Percentiles rank a stretch among this genome's conserved stretches.
Evolutionary conservation across 2,329 filamentous ascomycete species (phyloP).

Genomic region (Scedosporium dehoogii): DNA sequence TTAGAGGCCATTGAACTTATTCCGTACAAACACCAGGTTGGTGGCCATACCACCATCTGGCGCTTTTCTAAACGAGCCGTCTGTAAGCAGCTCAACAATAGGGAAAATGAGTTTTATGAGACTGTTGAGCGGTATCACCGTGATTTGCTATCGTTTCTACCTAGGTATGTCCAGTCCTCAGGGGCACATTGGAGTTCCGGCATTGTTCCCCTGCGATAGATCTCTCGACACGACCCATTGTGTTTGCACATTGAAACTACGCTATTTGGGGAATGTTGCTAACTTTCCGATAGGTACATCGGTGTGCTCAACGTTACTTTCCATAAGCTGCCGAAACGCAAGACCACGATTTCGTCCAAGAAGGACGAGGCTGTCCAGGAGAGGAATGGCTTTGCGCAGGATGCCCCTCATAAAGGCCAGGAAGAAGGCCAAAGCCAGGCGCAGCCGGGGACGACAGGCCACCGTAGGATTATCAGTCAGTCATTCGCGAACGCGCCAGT

Average conservation of each 20-base stretch:
- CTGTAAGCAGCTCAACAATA: constrained; percentile 95
- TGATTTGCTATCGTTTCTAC: constrained; percentile 81
- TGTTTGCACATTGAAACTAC: background rate
- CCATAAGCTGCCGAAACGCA: constrained; percentile 67
- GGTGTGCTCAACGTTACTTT: constrained; percentile 95
- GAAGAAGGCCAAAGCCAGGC: constrained; percentile 14
- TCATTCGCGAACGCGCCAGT: constrained; percentile 58
- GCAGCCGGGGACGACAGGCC: background rate
- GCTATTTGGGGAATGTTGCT: background rate
- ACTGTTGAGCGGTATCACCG: constrained; percentile 86
- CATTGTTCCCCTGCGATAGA: background rate
- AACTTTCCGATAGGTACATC: constrained; percentile 63
- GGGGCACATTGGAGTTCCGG: constrained; percentile 13
- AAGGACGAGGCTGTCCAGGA: constrained; percentile 32
- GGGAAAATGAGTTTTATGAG: constrained; percentile 98
- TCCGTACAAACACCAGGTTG: constrained; percentile 94
- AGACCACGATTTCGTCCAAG: constrained; percentile 34
- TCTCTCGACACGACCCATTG: too few relatives aligned
- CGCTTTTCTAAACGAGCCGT: constrained; percentile 90
- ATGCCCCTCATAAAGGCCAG: background rate
- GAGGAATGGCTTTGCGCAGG: background rate
- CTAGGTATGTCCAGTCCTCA: constrained; percentile 47
- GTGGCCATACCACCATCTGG: constrained; percentile 92
- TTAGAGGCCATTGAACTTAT: constrained; percentile 91
- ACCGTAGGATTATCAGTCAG: constrained; percentile 52